Percentiles rank a stretch among this genome's conserved stretches.
phyloP scores from a whole-genome alignment of 495 filamentous ascomycete genomes.

The Penicillium desertorum region DNA sequence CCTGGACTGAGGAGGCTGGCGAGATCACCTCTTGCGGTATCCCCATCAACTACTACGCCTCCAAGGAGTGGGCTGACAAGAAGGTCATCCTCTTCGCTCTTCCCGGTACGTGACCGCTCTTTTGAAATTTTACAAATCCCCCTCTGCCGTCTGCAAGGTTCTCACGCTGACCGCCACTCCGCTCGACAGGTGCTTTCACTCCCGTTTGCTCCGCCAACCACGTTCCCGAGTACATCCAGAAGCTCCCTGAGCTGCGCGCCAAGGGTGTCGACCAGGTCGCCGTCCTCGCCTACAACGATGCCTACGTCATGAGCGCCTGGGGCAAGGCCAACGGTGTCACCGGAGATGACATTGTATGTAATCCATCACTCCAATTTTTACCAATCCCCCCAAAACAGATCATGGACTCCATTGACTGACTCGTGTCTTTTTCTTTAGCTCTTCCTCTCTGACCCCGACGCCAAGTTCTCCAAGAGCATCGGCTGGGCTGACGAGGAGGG shows the following conservation, averaged over 20 bases:
- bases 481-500: slow-evolving; percentile 77
- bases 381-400: not conserved
- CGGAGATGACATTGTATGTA: slow-evolving; percentile 71
- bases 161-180: slow-evolving; percentile 22
- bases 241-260: slow-evolving; percentile 66
- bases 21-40: slow-evolving; percentile 75
- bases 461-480: slow-evolving; percentile 74
- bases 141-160: slow-evolving; percentile 18
- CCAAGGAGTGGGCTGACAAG: slow-evolving; percentile 82
- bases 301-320: slow-evolving; percentile 93
- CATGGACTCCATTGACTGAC: slow-evolving; percentile 7
- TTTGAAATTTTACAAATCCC: slow-evolving; percentile 9
- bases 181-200: slow-evolving; percentile 74
- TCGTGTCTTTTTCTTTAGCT: slow-evolving; percentile 51
- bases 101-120: slow-evolving; percentile 57
- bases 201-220: slow-evolving; percentile 87
- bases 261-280: slow-evolving; percentile 87
- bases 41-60: slow-evolving; percentile 77
- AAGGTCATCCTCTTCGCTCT: slow-evolving; percentile 90
- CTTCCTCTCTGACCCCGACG: slow-evolving; percentile 79
- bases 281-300: slow-evolving; percentile 87
- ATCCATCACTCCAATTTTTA: not conserved
- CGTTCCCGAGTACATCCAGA: slow-evolving; percentile 80
- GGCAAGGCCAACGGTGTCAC: slow-evolving; percentile 87
- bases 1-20: slow-evolving; percentile 60